These are phyloP conservation scores for Hemileia vastatrix DNA, from an alignment of 1,284 basidiomycete genomes.

Conservation along the genomic window DNA sequence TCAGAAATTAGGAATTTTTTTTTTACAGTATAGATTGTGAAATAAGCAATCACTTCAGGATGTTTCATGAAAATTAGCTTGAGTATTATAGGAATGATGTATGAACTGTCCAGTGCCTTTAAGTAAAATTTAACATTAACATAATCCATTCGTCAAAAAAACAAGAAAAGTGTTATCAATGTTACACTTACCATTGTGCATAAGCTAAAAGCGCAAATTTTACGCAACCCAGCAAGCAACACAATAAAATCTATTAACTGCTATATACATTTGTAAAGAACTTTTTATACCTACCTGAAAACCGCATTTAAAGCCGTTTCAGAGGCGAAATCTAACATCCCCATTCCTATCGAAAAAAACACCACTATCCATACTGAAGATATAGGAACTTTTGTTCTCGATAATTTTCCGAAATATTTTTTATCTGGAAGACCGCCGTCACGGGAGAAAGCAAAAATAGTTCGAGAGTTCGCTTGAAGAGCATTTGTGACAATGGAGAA, in stretches of 20 bases:
- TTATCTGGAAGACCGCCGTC: slow-evolving; percentile 69
- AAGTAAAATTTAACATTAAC: neutral
- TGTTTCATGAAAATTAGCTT: slow-evolving; percentile 64
- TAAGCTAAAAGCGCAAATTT: neutral
- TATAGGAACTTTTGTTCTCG: slow-evolving; percentile 60
- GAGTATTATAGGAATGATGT: slow-evolving; percentile 55
- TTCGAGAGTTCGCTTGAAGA: slow-evolving; percentile 74
- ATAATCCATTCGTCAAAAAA: neutral
- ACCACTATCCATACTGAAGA: slow-evolving; percentile 60
- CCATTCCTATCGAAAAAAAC: slow-evolving; percentile 25
- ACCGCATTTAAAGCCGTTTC: slow-evolving; percentile 70
- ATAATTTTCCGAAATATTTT: slow-evolving; percentile 63
- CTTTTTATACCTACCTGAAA: slow-evolving; percentile 52
- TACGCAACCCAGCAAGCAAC: neutral
- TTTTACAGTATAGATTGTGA: too few species aligned
- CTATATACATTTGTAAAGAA: too few species aligned
- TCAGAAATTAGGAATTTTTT: too few species aligned
- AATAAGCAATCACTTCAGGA: slow-evolving; percentile 65
- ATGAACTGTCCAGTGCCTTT: slow-evolving; percentile 47
- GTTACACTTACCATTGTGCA: slow-evolving; percentile 17
- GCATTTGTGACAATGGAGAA: slow-evolving; percentile 49
- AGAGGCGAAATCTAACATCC: slow-evolving; percentile 64
- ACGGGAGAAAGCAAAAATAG: slow-evolving; percentile 80
- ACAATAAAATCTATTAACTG: too few species aligned
- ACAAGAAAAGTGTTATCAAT: neutral